Conservation (phyloP, 305 asterid species). For the Fraxinus floribunda region DNA sequence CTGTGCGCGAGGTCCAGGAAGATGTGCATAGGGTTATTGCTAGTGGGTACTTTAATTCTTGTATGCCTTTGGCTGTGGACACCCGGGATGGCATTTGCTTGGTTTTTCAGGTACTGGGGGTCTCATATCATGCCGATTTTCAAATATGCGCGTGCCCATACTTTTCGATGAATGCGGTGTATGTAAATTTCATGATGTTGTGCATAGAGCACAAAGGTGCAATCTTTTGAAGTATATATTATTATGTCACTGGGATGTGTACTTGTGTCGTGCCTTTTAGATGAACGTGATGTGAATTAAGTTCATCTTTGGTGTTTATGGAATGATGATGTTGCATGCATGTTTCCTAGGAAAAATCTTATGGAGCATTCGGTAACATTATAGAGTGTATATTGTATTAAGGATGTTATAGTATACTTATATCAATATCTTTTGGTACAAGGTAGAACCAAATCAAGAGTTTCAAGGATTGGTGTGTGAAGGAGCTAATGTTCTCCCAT, state of each 20-base stretch:
- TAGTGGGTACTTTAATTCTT: slow-evolving; percentile 86
- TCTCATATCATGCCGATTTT: not conserved
- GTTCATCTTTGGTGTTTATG: not conserved
- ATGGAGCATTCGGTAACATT: too few relatives aligned
- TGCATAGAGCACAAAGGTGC: not conserved
- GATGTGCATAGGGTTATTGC: slow-evolving; percentile 88
- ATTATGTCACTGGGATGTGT: not conserved
- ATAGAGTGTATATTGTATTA: too few relatives aligned
- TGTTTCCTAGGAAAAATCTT: not conserved
- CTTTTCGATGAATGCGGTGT: too few relatives aligned
- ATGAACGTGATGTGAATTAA: not conserved
- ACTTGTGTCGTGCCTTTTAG: not conserved
- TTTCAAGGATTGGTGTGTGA: slow-evolving; percentile 95
- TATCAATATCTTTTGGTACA: slow-evolving; percentile 47
- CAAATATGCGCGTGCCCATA: not conserved
- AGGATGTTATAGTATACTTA: slow-evolving; percentile 23
- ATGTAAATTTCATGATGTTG: too few relatives aligned
- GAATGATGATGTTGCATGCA: not conserved
- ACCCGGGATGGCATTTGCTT: slow-evolving; percentile 91
- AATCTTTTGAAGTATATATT: not conserved
- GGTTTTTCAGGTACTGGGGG: slow-evolving; percentile 95
- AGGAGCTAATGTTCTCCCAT: slow-evolving; percentile 95
- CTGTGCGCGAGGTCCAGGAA: slow-evolving; percentile 87
- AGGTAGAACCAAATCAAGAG: slow-evolving; percentile 99
- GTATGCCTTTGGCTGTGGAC: slow-evolving; percentile 93